Evolutionary conservation across 2,329 filamentous ascomycete species (phyloP), one percentile per base, ranked within the genome.

Genomic region (Biscogniauxia mediterranea): DNA sequence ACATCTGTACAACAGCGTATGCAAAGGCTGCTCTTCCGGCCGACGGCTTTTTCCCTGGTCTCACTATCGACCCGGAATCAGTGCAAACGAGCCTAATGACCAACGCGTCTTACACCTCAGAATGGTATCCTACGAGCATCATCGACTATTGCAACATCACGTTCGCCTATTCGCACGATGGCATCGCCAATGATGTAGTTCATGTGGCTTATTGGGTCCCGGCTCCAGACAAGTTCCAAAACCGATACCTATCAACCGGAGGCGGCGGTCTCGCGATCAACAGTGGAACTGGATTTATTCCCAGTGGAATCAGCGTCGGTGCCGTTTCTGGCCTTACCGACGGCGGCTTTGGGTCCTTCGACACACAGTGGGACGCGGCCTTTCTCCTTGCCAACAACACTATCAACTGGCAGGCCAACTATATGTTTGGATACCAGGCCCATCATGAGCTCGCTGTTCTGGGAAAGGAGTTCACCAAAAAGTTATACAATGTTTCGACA

Each of bases 291-390:
- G 67, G 62, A 5, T 68, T 69, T 69, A 58, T 76, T 60, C 59
- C 71, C 69, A 15, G 71, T 71, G 60, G 73, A 57, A 20, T 72
- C 62, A 11, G 74, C 73, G 64, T 73, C 50, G 81, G 81, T n/a
- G 80, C 79, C 50, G 80, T 78, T 1, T 75, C 78, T 6, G 81
- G 81, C 25, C 70, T 76, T 25, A 84, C 82, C 0, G 79, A 83
- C 61, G 81, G 79, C 15, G 81, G 82, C 1, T 84, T 83, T 64
- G 81, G 80, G 26, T 71, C 73, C 23, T 83, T 83, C 66, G 67
- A 73, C 53, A 77, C 71, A 21, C 69, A 75, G 25, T 77, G 72
- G 28, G 76, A 79, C 58, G 67, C 60, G 2, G 75, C 70, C 2
- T 73, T 76, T 60, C 70, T 79, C 1, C 60, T 76, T 9, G 74